A percentile compares a stretch with the other conserved stretches of the same genome.
Evolutionary conservation across 306 rosid species (phyloP).

Genomic region (Vigna trinervia): DNA sequence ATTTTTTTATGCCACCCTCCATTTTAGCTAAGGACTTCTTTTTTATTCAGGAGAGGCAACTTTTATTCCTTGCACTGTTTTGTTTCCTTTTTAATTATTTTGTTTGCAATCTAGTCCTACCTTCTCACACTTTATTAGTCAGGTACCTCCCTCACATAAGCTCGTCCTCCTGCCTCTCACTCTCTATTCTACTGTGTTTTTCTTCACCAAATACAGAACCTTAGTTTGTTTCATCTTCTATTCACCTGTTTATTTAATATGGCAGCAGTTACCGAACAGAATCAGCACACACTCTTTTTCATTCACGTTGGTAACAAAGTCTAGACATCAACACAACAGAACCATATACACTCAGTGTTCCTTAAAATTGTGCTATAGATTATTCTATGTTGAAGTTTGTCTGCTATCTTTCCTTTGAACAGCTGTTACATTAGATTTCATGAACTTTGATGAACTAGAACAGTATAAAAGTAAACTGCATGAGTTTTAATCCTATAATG

Average conservation of each 20-base stretch:
- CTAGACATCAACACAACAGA: not conserved
- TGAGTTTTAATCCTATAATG: not conserved
- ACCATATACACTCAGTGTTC: constrained; percentile 1
- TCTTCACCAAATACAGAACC: not conserved
- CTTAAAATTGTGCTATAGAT: not conserved
- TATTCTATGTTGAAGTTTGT: not conserved
- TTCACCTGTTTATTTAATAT: not conserved
- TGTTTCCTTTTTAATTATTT: not conserved
- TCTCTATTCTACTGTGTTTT: not conserved
- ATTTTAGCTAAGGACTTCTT: not conserved
- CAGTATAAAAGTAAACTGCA: not conserved
- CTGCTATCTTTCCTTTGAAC: not conserved
- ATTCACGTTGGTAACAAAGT: constrained; percentile 13
- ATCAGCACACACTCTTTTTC: not conserved
- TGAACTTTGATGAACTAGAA: constrained; percentile 28
- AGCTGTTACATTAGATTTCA: not conserved
- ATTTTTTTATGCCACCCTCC: not conserved
- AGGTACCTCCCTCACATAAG: constrained; percentile 4
- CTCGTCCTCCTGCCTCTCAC: not conserved
- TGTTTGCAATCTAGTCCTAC: not conserved
- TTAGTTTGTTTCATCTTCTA: not conserved
- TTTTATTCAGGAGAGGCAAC: not conserved
- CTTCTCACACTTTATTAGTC: constrained; percentile 24
- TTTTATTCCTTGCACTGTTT: not conserved
- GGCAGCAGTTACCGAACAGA: constrained; percentile 28